phyloP scores from a whole-genome alignment of 1,284 basidiomycete species.

The Tilletia indica region DNA sequence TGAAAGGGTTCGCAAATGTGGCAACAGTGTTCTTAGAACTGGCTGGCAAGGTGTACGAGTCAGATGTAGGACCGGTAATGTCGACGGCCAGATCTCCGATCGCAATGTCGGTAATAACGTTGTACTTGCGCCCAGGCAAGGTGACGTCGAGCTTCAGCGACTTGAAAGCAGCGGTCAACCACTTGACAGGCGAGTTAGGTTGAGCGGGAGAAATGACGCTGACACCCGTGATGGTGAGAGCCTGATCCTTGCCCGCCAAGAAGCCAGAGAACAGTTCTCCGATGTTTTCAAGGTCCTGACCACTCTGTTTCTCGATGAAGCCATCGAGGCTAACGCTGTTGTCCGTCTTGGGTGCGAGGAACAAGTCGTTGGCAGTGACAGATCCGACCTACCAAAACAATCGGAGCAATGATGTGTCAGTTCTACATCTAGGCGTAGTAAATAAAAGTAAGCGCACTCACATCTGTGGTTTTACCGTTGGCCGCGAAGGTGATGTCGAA shows the following conservation, averaged over 20 bases:
- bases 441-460: background rate
- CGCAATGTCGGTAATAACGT: slow-evolving; percentile 70
- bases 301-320: slow-evolving; percentile 64
- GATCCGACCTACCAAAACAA: slow-evolving; percentile 57
- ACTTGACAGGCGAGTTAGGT: slow-evolving; percentile 63
- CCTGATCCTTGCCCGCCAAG: slow-evolving; percentile 68
- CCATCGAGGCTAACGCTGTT: slow-evolving; percentile 66
- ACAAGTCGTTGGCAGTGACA: slow-evolving; percentile 58
- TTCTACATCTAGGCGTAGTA: background rate
- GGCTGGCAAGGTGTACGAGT: slow-evolving; percentile 37
- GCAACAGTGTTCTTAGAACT: slow-evolving; percentile 63
- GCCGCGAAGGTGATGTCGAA: slow-evolving; percentile 63
- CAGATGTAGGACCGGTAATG: slow-evolving; percentile 56
- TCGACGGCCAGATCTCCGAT: slow-evolving; percentile 67
- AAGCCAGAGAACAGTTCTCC: slow-evolving; percentile 70
- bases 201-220: slow-evolving; percentile 62
- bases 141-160: slow-evolving; percentile 67
- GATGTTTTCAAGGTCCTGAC: slow-evolving; percentile 62
- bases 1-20: slow-evolving; percentile 73
- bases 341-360: slow-evolving; percentile 62
- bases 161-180: slow-evolving; percentile 72
- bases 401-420: slow-evolving; percentile 9
- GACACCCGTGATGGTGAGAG: slow-evolving; percentile 65
- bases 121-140: slow-evolving; percentile 67
- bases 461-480: slow-evolving; percentile 28